Evolutionary conservation across 2,329 filamentous ascomycete species (phyloP), one percentile per base, ranked within the genome.

Genomic region (Fusarium citri): DNA sequence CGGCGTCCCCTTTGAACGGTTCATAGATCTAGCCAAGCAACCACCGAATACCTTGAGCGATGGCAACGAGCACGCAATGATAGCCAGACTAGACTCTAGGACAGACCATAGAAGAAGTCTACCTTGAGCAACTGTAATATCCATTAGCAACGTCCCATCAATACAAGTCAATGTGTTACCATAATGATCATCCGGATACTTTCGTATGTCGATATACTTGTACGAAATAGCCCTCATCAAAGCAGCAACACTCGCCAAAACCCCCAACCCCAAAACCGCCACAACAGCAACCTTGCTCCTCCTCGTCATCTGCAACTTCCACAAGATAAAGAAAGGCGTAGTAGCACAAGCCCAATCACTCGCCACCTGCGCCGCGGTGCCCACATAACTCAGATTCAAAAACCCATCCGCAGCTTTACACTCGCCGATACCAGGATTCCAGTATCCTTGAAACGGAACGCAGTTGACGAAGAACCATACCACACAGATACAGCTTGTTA

Each of bases 311-410:
- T 77, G 75, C 1, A 78, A 20, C 0, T 64, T 63, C 18, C 60
- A 50, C 2, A 79, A 50, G 6, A 78, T 72, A 51, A 78, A 78
- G 55, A 77, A 76, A 1, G 77, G 77, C 4, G 72, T 72, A 8
- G 71, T 73, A 14, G 75, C 76, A 26, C 72, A 77, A 1, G 69
- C 61, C 76, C 76, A 78, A 40, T 78, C 77, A 0, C 73, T 66
- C 2, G 70, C 55, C 6, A 74, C 73, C 18, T 74, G 72, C 8
- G 74, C 66, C 5, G 66, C 57, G 0, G 75, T 71, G 6, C 59
- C 55, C 20, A 71, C 45, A 9, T 70, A 71, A 5, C 68, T 70
- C 30, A 71, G 30, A 2, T 55, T 48, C 8, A 66, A 6, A 10
- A 70, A 69, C 0, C 57, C 67, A 6, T 59, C 43, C 5, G 42